Conservation (phyloP, 2,329 filamentous ascomycete species). For the Rhynchosporium agropyri region DNA sequence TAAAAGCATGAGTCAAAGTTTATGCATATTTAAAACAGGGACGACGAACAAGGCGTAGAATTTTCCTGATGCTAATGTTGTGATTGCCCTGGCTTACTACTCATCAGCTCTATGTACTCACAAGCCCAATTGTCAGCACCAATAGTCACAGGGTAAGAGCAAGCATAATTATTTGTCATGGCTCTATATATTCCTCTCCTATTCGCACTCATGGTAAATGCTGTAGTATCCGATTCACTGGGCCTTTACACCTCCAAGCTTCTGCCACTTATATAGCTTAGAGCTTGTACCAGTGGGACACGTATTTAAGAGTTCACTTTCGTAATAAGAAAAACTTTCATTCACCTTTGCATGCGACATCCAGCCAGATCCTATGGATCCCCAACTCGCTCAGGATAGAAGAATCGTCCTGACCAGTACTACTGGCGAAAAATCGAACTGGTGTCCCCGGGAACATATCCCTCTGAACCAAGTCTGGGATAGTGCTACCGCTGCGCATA, state of each 20-base stretch:
- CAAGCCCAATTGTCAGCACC: background rate
- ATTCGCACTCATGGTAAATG: background rate
- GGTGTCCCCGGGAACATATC: constrained; percentile 8
- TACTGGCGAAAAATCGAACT: constrained; percentile 1
- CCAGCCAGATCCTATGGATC: background rate
- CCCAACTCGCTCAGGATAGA: background rate
- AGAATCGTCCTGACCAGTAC: constrained; percentile 4
- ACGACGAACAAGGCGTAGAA: background rate
- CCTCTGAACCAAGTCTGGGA: constrained; percentile 1
- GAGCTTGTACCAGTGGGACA: background rate
- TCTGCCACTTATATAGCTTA: background rate
- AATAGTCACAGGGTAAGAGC: background rate
- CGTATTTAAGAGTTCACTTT: background rate
- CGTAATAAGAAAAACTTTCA: background rate
- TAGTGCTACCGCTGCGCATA: background rate
- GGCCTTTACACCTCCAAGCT: background rate
- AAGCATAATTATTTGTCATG: background rate
- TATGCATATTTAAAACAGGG: background rate
- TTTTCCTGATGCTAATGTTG: background rate
- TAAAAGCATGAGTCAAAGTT: background rate
- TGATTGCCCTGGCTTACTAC: constrained; percentile 8
- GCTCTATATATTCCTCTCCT: background rate
- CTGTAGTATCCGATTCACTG: background rate
- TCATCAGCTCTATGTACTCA: background rate
- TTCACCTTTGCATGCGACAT: background rate